Evolutionary conservation across 1,139 yeast species (phyloP), one percentile per base, ranked within the genome.

Genomic region (Pichia sp.): DNA sequence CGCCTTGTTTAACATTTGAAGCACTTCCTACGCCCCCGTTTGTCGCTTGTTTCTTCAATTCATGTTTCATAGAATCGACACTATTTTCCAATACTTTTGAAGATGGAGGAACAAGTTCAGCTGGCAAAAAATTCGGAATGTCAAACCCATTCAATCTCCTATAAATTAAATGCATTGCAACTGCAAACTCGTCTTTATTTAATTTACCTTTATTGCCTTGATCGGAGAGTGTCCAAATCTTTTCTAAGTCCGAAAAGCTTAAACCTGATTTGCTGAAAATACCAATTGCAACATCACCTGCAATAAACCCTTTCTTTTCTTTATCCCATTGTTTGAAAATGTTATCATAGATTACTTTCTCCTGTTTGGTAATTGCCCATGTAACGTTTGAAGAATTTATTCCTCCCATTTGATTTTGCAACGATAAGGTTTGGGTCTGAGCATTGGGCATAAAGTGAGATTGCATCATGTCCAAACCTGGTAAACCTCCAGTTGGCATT

Each of bases 241-340:
- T 72, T 62, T 90, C 97, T 51, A 92, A 72, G 55, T 90, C 97
- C 8, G 79, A 75, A 63, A 97, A 78, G 47, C 81, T 73, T 53
- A 92, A 75, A 1, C 97, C 97, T 29, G 95, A 84, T 64, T 92
- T 92, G 41, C 94, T 82, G 64, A 92, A 88, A 36, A 92, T 82
- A 50, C 79, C 79, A 45, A 92, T 87, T 1, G 96, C 96, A 23
- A 82, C 79, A 37, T 78, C 79, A 11, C 97, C 95, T 46, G 80
- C 82, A 46, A 92, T 72, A 51, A 67, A 74, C 0, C 98, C 97
- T 43, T 68, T 71, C 41, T 73, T 73, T 33, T 71, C 61, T 26
- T 77, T 69, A 61, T 90, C 97, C 88, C 95, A 90, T 39, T 95
- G 95, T 45, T 72, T 72, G 64, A 90, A 92, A 49, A 90, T 85